Evolutionary conservation across 108 stramenopile genomes (phyloP).

Genomic region (Nitzschia palea): DNA sequence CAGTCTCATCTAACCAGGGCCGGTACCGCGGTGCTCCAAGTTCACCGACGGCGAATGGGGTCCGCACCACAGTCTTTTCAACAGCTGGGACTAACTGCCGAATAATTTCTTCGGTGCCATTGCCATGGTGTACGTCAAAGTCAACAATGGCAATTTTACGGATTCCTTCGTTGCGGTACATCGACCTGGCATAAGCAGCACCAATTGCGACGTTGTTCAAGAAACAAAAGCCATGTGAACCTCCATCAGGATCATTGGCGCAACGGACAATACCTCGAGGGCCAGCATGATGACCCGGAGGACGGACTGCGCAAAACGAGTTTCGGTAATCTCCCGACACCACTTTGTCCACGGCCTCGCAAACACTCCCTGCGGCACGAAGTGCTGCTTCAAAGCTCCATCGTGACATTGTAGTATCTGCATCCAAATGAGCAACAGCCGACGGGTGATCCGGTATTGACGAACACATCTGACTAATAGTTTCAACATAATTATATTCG

Average conservation of each 20-base stretch:
- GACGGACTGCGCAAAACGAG: slow-evolving; percentile 96
- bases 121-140: slow-evolving; percentile 95
- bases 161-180: slow-evolving; percentile 85
- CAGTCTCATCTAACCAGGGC: slow-evolving; percentile 91
- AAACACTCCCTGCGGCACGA: slow-evolving; percentile 87
- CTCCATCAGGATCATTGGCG: slow-evolving; percentile 84
- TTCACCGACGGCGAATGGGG: slow-evolving; percentile 80
- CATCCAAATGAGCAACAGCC: slow-evolving; percentile 82
- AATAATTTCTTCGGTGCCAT: slow-evolving; percentile 95
- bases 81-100: slow-evolving; percentile 81
- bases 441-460: slow-evolving; percentile 81
- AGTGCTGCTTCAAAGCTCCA: slow-evolving; percentile 91
- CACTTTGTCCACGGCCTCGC: slow-evolving; percentile 86
- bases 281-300: slow-evolving; percentile 99
- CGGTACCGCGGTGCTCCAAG: slow-evolving; percentile 69
- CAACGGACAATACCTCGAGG: slow-evolving; percentile 92
- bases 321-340: slow-evolving; percentile 78
- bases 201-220: slow-evolving; percentile 99
- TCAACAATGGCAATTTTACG: slow-evolving; percentile 88
- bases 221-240: slow-evolving; percentile 96
- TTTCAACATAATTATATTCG: slow-evolving; percentile 88
- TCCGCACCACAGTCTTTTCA: slow-evolving; percentile 68
- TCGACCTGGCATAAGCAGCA: slow-evolving; percentile 94
- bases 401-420: slow-evolving; percentile 83
- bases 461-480: slow-evolving; percentile 72